Conservation (phyloP, 129 eudicot species). For the Oenanthe sinensis region DNA sequence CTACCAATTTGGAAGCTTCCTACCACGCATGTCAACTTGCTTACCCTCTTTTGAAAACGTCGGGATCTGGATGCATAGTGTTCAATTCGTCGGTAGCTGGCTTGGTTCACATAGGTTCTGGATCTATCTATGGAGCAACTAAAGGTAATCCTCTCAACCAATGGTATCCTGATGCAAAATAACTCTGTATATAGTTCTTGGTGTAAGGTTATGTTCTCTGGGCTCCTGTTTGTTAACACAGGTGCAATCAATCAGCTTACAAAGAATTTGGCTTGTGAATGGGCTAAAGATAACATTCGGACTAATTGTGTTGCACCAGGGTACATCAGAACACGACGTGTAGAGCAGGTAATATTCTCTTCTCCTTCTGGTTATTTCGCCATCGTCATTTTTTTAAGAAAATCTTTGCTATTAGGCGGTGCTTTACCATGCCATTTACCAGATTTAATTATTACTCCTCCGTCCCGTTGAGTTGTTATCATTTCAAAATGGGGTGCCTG, state of each 20-base stretch:
- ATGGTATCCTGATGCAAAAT: neutral
- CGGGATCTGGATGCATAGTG: constrained; percentile 65
- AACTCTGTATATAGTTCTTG: neutral
- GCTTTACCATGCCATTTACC: too few species aligned
- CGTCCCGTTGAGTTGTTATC: too few species aligned
- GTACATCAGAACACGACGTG: constrained; percentile 54
- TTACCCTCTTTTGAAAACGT: constrained; percentile 58
- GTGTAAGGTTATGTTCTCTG: neutral
- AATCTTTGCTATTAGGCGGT: neutral
- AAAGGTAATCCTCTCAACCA: constrained; percentile 38
- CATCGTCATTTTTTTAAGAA: neutral
- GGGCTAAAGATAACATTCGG: constrained; percentile 56
- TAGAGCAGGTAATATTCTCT: constrained; percentile 39
- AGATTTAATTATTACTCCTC: too few species aligned
- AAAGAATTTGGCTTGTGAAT: constrained; percentile 76
- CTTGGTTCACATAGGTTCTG: constrained; percentile 27
- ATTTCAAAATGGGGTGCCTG: too few species aligned
- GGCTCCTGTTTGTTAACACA: constrained; percentile 13
- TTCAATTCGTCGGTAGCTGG: constrained; percentile 83
- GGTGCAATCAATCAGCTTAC: constrained; percentile 85
- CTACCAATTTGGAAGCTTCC: constrained; percentile 74
- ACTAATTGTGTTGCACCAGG: constrained; percentile 54
- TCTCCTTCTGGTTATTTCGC: neutral
- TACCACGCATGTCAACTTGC: constrained; percentile 72
- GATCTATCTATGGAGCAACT: constrained; percentile 66